A percentile compares a stretch with the other conserved stretches of the same genome.
These are phyloP conservation scores for Tetracladium setigerum DNA, from an alignment of 495 filamentous ascomycete genomes.

Conservation along the genomic window DNA sequence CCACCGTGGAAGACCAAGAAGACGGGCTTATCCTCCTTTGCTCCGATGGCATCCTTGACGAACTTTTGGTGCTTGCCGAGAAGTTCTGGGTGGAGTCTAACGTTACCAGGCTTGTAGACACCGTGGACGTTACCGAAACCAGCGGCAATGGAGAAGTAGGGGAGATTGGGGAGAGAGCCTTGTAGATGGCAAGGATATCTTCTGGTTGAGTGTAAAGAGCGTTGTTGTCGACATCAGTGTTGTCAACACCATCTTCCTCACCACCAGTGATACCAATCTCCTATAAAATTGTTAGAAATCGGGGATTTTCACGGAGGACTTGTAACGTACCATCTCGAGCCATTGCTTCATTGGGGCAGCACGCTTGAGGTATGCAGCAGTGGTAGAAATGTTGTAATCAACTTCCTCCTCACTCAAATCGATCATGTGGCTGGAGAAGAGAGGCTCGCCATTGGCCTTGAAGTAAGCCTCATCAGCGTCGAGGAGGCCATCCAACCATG, in stretches of 20 bases:
- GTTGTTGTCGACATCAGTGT: constrained; percentile 86
- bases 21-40: constrained; percentile 76
- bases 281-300: constrained; percentile 24
- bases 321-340: constrained; percentile 82
- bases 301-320: not conserved
- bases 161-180: constrained; percentile 70
- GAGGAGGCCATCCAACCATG: constrained; percentile 95
- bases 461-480: constrained; percentile 88
- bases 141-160: constrained; percentile 97
- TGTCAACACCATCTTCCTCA: constrained; percentile 92
- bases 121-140: constrained; percentile 99
- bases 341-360: constrained; percentile 94
- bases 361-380: constrained; percentile 82
- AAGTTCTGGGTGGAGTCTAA: constrained; percentile 88
- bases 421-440: constrained; percentile 97
- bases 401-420: constrained; percentile 86
- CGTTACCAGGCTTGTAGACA: constrained; percentile 98
- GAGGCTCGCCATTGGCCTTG: constrained; percentile 84
- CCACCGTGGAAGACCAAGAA: constrained; percentile 99
- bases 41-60: constrained; percentile 52
- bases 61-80: constrained; percentile 90
- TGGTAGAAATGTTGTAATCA: constrained; percentile 84
- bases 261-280: constrained; percentile 93
- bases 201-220: constrained; percentile 96
- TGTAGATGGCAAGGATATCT: constrained; percentile 85